Evolutionary conservation across 805 yeast genomes (phyloP).

Genomic region (Suhomyces canberraensis): DNA sequence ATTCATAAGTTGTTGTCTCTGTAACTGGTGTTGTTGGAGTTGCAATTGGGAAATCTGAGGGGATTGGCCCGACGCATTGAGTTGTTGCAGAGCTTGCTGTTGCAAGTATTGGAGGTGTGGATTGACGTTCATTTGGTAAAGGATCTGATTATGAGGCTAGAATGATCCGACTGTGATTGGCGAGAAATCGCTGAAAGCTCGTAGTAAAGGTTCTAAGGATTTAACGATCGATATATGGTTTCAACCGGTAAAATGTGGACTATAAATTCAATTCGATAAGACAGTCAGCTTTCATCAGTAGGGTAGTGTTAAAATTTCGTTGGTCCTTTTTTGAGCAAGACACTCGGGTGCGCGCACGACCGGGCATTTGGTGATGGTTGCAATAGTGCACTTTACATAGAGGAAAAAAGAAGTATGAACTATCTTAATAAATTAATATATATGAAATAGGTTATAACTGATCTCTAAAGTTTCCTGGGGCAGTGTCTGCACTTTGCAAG

Average conservation of each 20-base stretch:
- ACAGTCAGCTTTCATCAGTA: neutral
- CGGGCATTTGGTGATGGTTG: neutral
- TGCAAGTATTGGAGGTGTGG: constrained; percentile 44
- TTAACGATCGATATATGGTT: too few relatives aligned
- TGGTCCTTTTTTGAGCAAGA: constrained; percentile 4
- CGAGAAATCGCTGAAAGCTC: too few relatives aligned
- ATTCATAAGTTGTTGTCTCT: constrained; percentile 30
- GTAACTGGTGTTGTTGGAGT: constrained; percentile 30
- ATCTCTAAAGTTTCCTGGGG: constrained; percentile 15
- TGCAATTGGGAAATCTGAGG: constrained; percentile 35
- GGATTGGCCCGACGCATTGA: constrained; percentile 22
- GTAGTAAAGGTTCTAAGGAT: too few relatives aligned
- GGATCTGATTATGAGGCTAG: too few relatives aligned
- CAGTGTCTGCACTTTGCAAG: constrained; percentile 24
- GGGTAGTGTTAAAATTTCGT: constrained; percentile 2
- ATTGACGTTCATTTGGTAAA: constrained; percentile 33
- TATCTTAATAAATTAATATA: too few relatives aligned
- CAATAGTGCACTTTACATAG: neutral
- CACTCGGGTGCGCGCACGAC: constrained; percentile 3
- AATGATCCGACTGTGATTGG: too few relatives aligned
- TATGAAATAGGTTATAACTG: too few relatives aligned
- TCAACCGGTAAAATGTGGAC: too few relatives aligned
- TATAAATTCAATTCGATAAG: neutral
- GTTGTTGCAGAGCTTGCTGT: constrained; percentile 22
- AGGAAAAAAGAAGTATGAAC: too few relatives aligned